These are phyloP conservation scores for Tephrocybe sp. DNA, from an alignment of 768 basidiomycete genomes.

Conservation along the genomic window DNA sequence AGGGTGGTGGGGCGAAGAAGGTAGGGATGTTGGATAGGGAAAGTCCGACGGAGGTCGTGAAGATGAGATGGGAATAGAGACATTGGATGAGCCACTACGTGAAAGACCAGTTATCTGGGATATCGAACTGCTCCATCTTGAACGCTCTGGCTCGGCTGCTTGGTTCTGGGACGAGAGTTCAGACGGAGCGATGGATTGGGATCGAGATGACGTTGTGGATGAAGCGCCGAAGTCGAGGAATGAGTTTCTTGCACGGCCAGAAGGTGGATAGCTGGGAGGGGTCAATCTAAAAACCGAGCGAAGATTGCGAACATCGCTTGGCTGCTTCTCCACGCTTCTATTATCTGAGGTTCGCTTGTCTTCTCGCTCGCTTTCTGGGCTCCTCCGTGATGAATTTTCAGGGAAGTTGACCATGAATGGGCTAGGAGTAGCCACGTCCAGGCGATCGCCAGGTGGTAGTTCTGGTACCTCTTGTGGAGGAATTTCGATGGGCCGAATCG, in stretches of 20 bases:
- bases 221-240: conserved; percentile 40
- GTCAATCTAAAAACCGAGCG: conserved; percentile 26
- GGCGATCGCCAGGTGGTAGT: background rate
- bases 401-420: conserved; percentile 14
- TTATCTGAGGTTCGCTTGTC: conserved; percentile 2
- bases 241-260: conserved; percentile 22
- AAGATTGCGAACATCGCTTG: conserved; percentile 9
- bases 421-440: conserved; percentile 10
- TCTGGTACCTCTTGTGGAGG: conserved; percentile 4
- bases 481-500: conserved; percentile 6
- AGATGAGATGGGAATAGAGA: conserved; percentile 12
- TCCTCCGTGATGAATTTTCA: background rate
- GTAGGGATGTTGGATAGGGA: conserved; percentile 47
- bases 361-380: conserved; percentile 22
- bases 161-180: conserved; percentile 5
- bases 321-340: conserved; percentile 18
- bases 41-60: conserved; percentile 31
- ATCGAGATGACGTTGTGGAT: conserved; percentile 26
- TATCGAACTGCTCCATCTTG: conserved; percentile 40
- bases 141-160: conserved; percentile 16
- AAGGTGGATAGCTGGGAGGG: conserved; percentile 21
- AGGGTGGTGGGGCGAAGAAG: conserved; percentile 38
- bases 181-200: conserved; percentile 20
- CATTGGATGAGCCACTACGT: conserved; percentile 9
- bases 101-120: conserved; percentile 12